These are phyloP conservation scores for Aspergillus bertholletiae DNA, from an alignment of 495 filamentous ascomycete species.

Conservation along the genomic window DNA sequence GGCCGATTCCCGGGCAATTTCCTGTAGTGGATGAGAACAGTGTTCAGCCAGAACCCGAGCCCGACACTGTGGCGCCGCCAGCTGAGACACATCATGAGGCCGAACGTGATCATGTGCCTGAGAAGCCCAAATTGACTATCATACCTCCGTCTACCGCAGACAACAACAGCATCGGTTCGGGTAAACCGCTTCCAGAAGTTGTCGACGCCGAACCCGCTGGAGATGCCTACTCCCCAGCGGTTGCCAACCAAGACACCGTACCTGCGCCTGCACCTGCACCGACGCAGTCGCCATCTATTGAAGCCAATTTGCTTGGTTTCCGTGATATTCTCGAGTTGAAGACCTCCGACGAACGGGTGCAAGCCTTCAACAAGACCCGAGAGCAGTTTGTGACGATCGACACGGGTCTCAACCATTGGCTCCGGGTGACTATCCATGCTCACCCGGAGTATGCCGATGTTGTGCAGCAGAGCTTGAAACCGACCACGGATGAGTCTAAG, in stretches of 20 bases:
- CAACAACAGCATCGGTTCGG: conserved; percentile 14
- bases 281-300: conserved; percentile 16
- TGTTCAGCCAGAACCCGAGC: conserved; percentile 8
- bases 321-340: conserved; percentile 68
- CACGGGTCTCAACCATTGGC: conserved; percentile 73
- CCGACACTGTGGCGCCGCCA: background rate
- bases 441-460: conserved; percentile 52
- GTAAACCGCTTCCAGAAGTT: conserved; percentile 8
- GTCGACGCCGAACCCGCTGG: conserved; percentile 5
- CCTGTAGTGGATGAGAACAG: conserved; percentile 12
- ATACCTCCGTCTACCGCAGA: conserved; percentile 16
- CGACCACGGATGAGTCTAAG: conserved; percentile 25
- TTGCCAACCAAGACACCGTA: background rate
- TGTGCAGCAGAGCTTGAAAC: conserved; percentile 30
- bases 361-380: conserved; percentile 65
- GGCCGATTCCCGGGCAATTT: conserved; percentile 18
- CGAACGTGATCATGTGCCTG: background rate
- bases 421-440: conserved; percentile 45
- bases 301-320: conserved; percentile 53
- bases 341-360: conserved; percentile 59
- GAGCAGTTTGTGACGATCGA: conserved; percentile 66
- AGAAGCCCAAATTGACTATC: conserved; percentile 25
- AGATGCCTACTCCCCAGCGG: background rate
- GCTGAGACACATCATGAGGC: background rate
- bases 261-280: background rate